Conservation (phyloP, 2,329 filamentous ascomycete species). For the Neodidymelliopsis sp. region DNA sequence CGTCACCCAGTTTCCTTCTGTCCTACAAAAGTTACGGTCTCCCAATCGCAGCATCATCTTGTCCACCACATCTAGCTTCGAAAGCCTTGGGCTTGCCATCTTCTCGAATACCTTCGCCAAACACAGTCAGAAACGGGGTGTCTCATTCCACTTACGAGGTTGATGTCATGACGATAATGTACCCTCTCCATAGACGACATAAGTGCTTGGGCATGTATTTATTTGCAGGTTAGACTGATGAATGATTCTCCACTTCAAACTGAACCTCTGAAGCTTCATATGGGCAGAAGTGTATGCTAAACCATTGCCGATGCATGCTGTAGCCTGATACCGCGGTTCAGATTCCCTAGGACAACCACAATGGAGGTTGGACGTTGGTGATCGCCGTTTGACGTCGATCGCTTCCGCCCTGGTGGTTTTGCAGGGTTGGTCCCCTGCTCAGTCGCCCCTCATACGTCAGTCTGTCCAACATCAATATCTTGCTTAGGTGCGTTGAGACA, state of each 20-base stretch:
- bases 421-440: constrained; percentile 28
- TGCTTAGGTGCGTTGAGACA: constrained; percentile 25
- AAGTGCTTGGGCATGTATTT: constrained; percentile 46
- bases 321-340: neutral
- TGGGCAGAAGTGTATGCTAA: neutral
- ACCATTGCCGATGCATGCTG: neutral
- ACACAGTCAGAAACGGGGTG: constrained; percentile 11
- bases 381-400: constrained; percentile 33
- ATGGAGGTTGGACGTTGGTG: constrained; percentile 7
- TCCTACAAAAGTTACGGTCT: constrained; percentile 46
- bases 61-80: constrained; percentile 25
- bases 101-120: constrained; percentile 33
- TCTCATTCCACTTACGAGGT: constrained; percentile 16
- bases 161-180: constrained; percentile 24
- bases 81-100: constrained; percentile 33
- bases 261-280: neutral
- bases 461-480: constrained; percentile 41
- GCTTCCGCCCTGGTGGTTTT: constrained; percentile 13
- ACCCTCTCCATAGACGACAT: constrained; percentile 36
- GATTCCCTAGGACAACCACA: too few species aligned
- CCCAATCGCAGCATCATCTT: constrained; percentile 27
- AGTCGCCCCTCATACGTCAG: constrained; percentile 47
- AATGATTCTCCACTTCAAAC: constrained; percentile 34
- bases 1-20: constrained; percentile 26
- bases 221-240: constrained; percentile 39